Evolutionary conservation across 805 yeast species (phyloP), one percentile per base, ranked within the genome.

Genomic region (Torulaspora gathmanii): DNA sequence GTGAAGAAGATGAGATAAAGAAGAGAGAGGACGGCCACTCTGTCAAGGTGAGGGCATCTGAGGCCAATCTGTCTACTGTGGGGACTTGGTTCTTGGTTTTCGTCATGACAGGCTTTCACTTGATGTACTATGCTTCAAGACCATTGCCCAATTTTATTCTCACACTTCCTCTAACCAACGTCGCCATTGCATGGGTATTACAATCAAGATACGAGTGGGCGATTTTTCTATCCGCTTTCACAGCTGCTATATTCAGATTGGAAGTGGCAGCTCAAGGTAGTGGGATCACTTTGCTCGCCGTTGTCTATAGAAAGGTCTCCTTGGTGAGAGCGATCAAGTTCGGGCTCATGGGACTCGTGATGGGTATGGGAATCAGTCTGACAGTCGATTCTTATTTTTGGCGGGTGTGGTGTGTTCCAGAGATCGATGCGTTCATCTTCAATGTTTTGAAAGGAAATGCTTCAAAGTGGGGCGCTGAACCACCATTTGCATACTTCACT

Each of bases 131-230:
- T 61, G 72, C 86, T n/a, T 74, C 95, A 2, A 73, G 97, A 53
- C 79, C 95, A 0, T 70, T 91, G 46, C 96, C 97, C n/a, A 91
- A 91, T 64, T 84, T 83, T 54, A 68, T 90, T 46, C 60, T 77
- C 12, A 89, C 85, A 2, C 68, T 91, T 43, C 96, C 97, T 3
- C 57, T 86, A 29, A 82, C 83, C 3, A 76, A 77, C 44, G 55
- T 67, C 37, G 83, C 84, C 0, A 52, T 83, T 34, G 70, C 79
- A 4, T 70, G 70, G 56, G 54, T 80, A 12, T 52, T 86, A 12
- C 51, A 54, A 15, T 86, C 82, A 9, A 70, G 75, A 38, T 68
- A 69, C 49, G 70, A 76, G 0, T 47, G 55, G 22, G 77, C 79
- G 1, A 63, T 89, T 30, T 59, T 74, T 0, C 61, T 83, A 55